Base-by-base conservation (phyloP, 371 early-diverging fungal genomes). In the Lichtheimia corymbifera region DNA sequence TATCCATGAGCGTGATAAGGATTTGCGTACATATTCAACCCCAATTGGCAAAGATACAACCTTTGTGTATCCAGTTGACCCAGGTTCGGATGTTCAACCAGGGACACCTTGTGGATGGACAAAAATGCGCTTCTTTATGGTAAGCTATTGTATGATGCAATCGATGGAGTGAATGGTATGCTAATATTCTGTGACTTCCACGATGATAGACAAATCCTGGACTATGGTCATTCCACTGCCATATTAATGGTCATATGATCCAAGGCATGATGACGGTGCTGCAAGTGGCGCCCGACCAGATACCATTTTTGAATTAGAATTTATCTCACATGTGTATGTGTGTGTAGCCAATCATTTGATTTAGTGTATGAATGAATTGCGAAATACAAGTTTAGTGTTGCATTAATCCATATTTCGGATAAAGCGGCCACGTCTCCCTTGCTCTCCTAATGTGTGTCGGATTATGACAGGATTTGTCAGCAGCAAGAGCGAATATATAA, bases 191-290 rank as follows among this genome's bases (percentile, higher is more conserved):
- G 5, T 45, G 18, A 9, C 13, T 50, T 27, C 2, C 12, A 11
- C 17, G 2, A 13, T 22, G 2, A 15, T 50, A 72, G 74, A 65
- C 68, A 14, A 83, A 83, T 61, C 81, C 83, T 28, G 81, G 83
- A 0, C 58, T 75, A 27, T 83, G 83, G 83, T 70, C 73, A 3
- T 65, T 80, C 17, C 83, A 83, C 59, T 83, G 81, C 52, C 83
- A 80, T 61, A 76, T 79, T 25, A 77, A 76, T 7, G 68, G 74
- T 12, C 85, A 84, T 61, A 76, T 83, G 74, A 22, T 80, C 7
- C 79, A 77, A 59, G 85, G 85, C 17, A 80, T 78, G 67, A 67
- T 77, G 70, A 62, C 67, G 28, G 59, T 78, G 1, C 53, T 80
- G 17, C 73, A 76, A 63, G 71, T 73, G 50, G 70, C 72, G 28